Percentiles rank a stretch among this genome's conserved stretches.
phyloP scores from a whole-genome alignment of 2,329 filamentous ascomycete genomes.

The Cercospora nicotianae region DNA sequence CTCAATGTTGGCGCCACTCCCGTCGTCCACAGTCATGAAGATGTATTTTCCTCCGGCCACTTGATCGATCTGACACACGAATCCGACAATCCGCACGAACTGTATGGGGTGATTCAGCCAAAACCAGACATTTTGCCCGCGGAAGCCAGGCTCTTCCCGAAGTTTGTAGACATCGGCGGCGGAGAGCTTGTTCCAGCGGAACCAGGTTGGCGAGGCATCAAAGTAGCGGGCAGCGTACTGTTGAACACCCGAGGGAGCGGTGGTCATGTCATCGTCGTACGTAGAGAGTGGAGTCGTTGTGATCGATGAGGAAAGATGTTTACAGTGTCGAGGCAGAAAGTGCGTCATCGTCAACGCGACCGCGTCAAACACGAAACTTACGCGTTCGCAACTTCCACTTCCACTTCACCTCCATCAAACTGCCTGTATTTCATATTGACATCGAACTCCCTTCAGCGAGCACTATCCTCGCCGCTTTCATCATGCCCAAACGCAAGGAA shows the following conservation, averaged over 20 bases:
- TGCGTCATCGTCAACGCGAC: slow-evolving; percentile 10
- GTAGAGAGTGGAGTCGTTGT: slow-evolving; percentile 4
- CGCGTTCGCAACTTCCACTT: neutral
- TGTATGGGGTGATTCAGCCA: slow-evolving; percentile 56
- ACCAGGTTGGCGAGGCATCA: slow-evolving; percentile 60
- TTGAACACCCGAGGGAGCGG: slow-evolving; percentile 15
- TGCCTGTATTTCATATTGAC: neutral
- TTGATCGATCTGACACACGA: slow-evolving; percentile 46
- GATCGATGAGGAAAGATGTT: slow-evolving; percentile 12
- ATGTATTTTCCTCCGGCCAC: slow-evolving; percentile 43
- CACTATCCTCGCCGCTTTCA: slow-evolving; percentile 8
- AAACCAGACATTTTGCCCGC: slow-evolving; percentile 58
- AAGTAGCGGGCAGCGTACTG: slow-evolving; percentile 63
- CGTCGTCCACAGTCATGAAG: slow-evolving; percentile 60
- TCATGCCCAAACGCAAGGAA: slow-evolving; percentile 24
- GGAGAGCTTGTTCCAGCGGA: slow-evolving; percentile 63
- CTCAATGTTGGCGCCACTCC: slow-evolving; percentile 60
- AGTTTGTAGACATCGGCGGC: slow-evolving; percentile 57
- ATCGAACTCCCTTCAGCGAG: neutral
- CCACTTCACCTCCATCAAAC: neutral
- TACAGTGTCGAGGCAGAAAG: slow-evolving; percentile 6
- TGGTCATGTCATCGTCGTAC: slow-evolving; percentile 41
- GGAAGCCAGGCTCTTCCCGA: slow-evolving; percentile 50
- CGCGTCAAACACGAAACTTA: slow-evolving; percentile 13
- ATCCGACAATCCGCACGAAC: slow-evolving; percentile 48